Evolutionary conservation across 768 basidiomycete species (phyloP).

Genomic region (Naganishia friedmannii): DNA sequence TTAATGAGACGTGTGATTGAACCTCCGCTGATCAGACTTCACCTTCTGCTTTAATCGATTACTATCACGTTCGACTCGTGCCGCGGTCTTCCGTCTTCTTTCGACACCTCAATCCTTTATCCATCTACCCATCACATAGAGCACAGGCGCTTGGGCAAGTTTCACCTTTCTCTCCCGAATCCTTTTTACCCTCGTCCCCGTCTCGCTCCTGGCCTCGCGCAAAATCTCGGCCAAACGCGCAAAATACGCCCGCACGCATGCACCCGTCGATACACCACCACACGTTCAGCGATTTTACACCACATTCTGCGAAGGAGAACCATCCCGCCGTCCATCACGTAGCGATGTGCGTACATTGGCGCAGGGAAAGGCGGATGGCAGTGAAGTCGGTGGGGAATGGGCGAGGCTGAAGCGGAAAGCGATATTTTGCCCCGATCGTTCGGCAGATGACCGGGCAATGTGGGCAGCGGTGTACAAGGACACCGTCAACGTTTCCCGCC

Average conservation of each 20-base stretch:
- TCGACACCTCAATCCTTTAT: background rate
- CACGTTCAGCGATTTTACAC: slow-evolving; percentile 43
- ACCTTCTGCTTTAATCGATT: background rate
- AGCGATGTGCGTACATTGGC: slow-evolving; percentile 33
- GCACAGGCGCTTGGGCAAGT: slow-evolving; percentile 39
- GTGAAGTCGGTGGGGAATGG: slow-evolving; percentile 27
- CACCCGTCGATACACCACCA: slow-evolving; percentile 27
- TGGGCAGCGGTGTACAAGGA: slow-evolving; percentile 8
- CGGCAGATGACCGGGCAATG: slow-evolving; percentile 24
- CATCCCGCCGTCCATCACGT: slow-evolving; percentile 22
- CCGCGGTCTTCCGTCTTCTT: background rate
- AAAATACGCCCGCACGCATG: slow-evolving; percentile 23
- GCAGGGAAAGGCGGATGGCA: slow-evolving; percentile 28
- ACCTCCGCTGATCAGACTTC: background rate
- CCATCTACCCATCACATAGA: slow-evolving; percentile 26
- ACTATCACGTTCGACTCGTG: background rate
- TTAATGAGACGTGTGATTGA: background rate
- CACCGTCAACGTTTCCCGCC: slow-evolving; percentile 22
- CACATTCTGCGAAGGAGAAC: slow-evolving; percentile 47
- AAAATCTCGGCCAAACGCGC: slow-evolving; percentile 30
- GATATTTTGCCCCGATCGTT: slow-evolving; percentile 31
- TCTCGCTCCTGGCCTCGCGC: slow-evolving; percentile 42
- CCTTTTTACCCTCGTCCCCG: slow-evolving; percentile 46
- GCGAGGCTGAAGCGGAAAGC: slow-evolving; percentile 27
- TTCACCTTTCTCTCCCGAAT: slow-evolving; percentile 44